Percentiles rank a stretch among this genome's conserved stretches.
Evolutionary conservation across 768 basidiomycete genomes (phyloP).

Genomic region (Hemileccinum rubropunctum): DNA sequence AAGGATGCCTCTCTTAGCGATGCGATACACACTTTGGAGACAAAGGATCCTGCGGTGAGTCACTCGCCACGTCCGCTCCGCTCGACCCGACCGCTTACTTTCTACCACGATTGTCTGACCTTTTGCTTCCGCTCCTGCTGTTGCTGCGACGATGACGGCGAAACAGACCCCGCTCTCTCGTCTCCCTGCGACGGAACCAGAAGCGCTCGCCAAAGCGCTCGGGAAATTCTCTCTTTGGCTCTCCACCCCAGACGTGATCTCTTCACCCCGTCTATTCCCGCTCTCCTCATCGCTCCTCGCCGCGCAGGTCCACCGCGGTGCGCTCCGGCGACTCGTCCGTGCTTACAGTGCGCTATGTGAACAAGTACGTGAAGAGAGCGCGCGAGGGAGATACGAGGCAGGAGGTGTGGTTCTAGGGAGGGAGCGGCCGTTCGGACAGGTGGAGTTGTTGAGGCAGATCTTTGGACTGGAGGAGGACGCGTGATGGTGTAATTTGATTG

Average conservation of each 20-base stretch:
- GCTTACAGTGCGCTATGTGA: slow-evolving; percentile 76
- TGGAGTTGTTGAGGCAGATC: slow-evolving; percentile 70
- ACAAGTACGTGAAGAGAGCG: slow-evolving; percentile 69
- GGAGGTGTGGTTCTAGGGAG: slow-evolving; percentile 79
- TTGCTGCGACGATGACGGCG: too few species aligned
- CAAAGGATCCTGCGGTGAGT: slow-evolving; percentile 22
- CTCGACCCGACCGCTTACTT: not conserved
- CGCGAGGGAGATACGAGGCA: slow-evolving; percentile 72
- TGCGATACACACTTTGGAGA: slow-evolving; percentile 20
- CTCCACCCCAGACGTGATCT: slow-evolving; percentile 73
- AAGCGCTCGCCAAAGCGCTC: slow-evolving; percentile 60
- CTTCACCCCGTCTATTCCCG: slow-evolving; percentile 74
- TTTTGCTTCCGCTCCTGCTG: not conserved
- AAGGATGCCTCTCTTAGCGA: slow-evolving; percentile 29
- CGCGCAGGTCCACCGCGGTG: slow-evolving; percentile 69
- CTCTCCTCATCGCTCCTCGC: slow-evolving; percentile 68
- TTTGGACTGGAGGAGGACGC: slow-evolving; percentile 60
- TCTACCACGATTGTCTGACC: too few species aligned
- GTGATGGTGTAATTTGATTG: not conserved
- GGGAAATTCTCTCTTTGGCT: slow-evolving; percentile 81
- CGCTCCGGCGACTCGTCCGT: slow-evolving; percentile 61
- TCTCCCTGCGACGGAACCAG: slow-evolving; percentile 57
- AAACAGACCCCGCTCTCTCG: slow-evolving; percentile 72
- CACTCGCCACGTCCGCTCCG: not conserved
- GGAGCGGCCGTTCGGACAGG: slow-evolving; percentile 81